Evolutionary conservation across 371 early-diverging fungal genomes (phyloP).

Genomic region (Rhizopus sp.): DNA sequence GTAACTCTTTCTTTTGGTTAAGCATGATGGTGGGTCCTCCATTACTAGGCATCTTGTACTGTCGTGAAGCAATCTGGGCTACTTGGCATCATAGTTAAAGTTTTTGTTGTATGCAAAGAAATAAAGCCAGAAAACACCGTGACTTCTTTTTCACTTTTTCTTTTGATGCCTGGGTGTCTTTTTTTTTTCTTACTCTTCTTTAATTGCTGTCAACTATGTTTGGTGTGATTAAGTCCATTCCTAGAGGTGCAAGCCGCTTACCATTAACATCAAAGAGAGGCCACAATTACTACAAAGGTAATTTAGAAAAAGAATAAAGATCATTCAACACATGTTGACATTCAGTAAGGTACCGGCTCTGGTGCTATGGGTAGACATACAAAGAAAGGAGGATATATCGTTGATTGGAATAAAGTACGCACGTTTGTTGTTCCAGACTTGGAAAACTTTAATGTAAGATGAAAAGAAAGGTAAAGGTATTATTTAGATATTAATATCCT

Average conservation of each 20-base stretch:
- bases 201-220: slow-evolving; percentile 48
- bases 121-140: neutral
- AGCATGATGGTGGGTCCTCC: slow-evolving; percentile 83
- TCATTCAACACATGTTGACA: neutral
- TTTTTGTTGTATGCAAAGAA: neutral
- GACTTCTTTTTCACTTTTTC: neutral
- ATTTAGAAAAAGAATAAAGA: neutral
- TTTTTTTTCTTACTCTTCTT: slow-evolving; percentile 7
- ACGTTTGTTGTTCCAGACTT: slow-evolving; percentile 83
- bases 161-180: neutral
- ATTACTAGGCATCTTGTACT: slow-evolving; percentile 76
- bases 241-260: slow-evolving; percentile 74
- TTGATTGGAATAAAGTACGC: slow-evolving; percentile 77
- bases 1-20: slow-evolving; percentile 89
- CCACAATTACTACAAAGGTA: slow-evolving; percentile 84
- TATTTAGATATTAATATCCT: neutral
- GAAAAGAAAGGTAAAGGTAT: neutral
- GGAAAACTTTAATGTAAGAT: slow-evolving; percentile 65
- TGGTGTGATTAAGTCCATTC: slow-evolving; percentile 71
- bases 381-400: slow-evolving; percentile 72
- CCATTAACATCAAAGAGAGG: slow-evolving; percentile 82
- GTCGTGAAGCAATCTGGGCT: slow-evolving; percentile 54
- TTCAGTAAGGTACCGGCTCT: slow-evolving; percentile 68
- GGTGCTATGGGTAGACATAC: slow-evolving; percentile 87
- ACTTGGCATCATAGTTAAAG: neutral